These are phyloP conservation scores for Trametes versicolor DNA, from an alignment of 1,284 basidiomycete genomes.

Conservation along the genomic window DNA sequence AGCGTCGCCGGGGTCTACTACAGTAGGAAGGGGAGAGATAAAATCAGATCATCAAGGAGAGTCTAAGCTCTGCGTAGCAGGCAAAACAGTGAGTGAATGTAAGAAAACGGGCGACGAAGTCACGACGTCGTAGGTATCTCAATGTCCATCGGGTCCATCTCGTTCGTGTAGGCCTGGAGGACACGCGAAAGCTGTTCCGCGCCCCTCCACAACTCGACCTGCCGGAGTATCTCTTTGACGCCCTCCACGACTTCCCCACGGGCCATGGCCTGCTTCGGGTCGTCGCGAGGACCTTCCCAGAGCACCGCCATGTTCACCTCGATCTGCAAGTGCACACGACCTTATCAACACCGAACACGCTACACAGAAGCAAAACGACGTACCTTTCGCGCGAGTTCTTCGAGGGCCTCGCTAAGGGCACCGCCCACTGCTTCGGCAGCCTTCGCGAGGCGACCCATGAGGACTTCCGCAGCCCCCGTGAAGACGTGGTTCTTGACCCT, in stretches of 20 bases:
- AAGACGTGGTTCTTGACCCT: constrained; percentile 61
- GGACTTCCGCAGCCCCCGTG: constrained; percentile 58
- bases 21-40: neutral
- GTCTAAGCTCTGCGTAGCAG: too few relatives aligned
- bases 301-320: constrained; percentile 68
- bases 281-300: constrained; percentile 63
- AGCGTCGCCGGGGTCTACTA: constrained; percentile 10
- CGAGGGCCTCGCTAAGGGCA: constrained; percentile 56
- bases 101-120: neutral
- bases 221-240: constrained; percentile 50
- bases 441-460: constrained; percentile 55
- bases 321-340: constrained; percentile 47
- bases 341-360: neutral
- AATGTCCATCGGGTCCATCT: neutral
- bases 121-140: neutral
- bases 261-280: constrained; percentile 53
- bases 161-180: constrained; percentile 18
- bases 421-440: constrained; percentile 61
- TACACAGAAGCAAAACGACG: neutral
- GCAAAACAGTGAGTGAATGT: neutral
- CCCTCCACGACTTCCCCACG: constrained; percentile 52
- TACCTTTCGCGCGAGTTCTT: constrained; percentile 65
- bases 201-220: constrained; percentile 54
- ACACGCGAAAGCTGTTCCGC: constrained; percentile 47
- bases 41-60: too few relatives aligned